Conservation (phyloP, 139 green algal species). For the Haematococcus sp. region DNA sequence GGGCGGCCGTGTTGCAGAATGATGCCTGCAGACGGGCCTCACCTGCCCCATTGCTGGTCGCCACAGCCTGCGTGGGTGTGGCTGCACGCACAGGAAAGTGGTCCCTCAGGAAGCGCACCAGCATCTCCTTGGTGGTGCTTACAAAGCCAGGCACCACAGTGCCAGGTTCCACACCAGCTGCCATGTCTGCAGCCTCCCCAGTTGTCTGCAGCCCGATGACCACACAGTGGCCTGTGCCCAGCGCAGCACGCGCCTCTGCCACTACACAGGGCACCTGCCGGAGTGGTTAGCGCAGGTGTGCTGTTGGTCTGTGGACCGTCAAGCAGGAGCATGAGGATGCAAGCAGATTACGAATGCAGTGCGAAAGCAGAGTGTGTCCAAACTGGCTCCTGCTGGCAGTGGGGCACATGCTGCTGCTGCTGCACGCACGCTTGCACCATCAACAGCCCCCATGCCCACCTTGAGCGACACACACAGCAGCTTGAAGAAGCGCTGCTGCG, state of each 20-base stretch:
- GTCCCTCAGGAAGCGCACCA: conserved; percentile 38
- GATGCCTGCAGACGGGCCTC: too few species aligned
- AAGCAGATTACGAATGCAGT: background rate
- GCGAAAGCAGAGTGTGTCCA: too few species aligned
- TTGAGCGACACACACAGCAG: conserved; percentile 83
- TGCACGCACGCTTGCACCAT: background rate
- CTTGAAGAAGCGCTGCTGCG: conserved; percentile 94
- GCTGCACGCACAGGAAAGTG: conserved; percentile 24
- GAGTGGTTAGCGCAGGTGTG: too few species aligned
- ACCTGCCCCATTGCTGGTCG: background rate
- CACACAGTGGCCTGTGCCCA: conserved; percentile 55
- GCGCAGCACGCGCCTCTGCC: conserved; percentile 57
- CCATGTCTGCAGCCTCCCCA: conserved; percentile 38
- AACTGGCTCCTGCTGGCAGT: too few species aligned
- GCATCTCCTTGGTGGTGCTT: conserved; percentile 71
- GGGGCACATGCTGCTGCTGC: background rate
- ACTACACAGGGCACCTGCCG: conserved; percentile 68
- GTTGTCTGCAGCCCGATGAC: conserved; percentile 80
- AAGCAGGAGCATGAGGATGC: background rate
- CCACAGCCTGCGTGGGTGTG: background rate
- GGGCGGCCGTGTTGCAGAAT: too few species aligned
- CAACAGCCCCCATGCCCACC: conserved; percentile 22
- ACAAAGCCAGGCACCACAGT: conserved; percentile 55
- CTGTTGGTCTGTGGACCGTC: too few species aligned
- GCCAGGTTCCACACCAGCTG: conserved; percentile 55